Base-by-base conservation (phyloP, 371 early-diverging fungal genomes). In the Coemansia sp. region DNA sequence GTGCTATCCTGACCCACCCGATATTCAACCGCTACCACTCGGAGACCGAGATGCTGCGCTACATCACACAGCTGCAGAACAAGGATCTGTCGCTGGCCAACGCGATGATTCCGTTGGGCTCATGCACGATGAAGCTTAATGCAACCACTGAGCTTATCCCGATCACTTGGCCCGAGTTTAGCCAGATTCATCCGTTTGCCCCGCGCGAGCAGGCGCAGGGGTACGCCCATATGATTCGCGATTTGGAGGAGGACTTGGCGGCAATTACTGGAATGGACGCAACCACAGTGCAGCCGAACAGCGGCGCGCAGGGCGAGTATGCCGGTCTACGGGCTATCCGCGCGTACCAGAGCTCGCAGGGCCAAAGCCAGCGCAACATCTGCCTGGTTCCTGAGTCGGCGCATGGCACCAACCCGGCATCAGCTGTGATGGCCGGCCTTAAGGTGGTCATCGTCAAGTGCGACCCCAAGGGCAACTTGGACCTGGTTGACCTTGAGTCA, bases 331-430 rank as follows among this genome's bases (percentile, higher is more conserved):
- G 95, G 59, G 87, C 88, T 56, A 98, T 98, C 80, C 90, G 89
- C 64, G 94, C 95, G 33, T 97, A 93, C 83, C 93, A 94, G 67
- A 86, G 85, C 28, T 86, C 93, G 47, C 87, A 86, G 57, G 94
- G 95, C 53, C 88, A 97, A 48, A 59, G 65, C 37, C 86, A 92
- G 57, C 94, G 97, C 71, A 88, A 95, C 75, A 86, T 98, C 47
- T 96, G 97, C 79, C 83, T 98, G 78, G 96, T 98, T 57, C 98
- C 98, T 3, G 93, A 94, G 64, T 97, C 97, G 26, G 98, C 98
- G 28, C 98, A 98, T 82, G 98, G 98, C 59, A 98, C 98, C 68
- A 98, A 98, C 86, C 97, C 97, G n/a, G 97, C 98, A 11, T 95
- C 95, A 26, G 97, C 98, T 54, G 93, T 93, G 75, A 94, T 98